Base-by-base conservation (phyloP, 768 basidiomycete species). In the Coprinellus aureogranulatus region DNA sequence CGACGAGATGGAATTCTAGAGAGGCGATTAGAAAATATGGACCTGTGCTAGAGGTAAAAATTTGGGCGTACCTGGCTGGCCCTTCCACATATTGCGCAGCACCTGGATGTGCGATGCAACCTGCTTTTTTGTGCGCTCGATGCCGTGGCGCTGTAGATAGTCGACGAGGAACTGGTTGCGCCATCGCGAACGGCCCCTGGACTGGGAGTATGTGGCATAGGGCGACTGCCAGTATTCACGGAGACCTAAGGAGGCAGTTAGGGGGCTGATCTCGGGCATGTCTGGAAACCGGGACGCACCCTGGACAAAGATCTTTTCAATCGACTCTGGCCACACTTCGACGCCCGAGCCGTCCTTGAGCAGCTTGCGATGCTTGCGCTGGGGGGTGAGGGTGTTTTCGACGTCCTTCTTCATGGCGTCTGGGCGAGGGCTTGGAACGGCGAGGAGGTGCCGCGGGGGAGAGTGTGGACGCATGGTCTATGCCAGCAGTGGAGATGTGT, bases 91-190 rank as follows among this genome's bases (percentile, higher is more conserved):
- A 67, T 92, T 92, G 51, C 89, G 77, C 54, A 90, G 70, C 55
- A 91, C 90, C 67, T 92, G 90, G 53, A 92, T 89, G 65, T 92
- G 90, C 70, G 87, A 89, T n/a, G 90, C 90, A 61, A 92, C 90
- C 70, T 92, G 90, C 70, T 92, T 92, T 79, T 92, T 92, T 45
- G 88, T 81, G 41, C 90, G 85, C 26, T 79, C 79, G 67, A 92
- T 82, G 55, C 86, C 87, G 37, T 78, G 75, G 61, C 83, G 85
- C 55, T 85, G 78, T 58, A 92, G 82, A 65, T 89, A 87, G 61
- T 91, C 89, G 67, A 92, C 90, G 60, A 92, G 82, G 68, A 87
- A 92, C 72, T 91, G 89, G 73, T 92, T 92, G 52, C 90, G 82
- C 88, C 88, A 89, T 57, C 89, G 77, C 62, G 85, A 87, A 64